These are phyloP conservation scores for Vigna mungo DNA, from an alignment of 306 rosid genomes.

Conservation along the genomic window DNA sequence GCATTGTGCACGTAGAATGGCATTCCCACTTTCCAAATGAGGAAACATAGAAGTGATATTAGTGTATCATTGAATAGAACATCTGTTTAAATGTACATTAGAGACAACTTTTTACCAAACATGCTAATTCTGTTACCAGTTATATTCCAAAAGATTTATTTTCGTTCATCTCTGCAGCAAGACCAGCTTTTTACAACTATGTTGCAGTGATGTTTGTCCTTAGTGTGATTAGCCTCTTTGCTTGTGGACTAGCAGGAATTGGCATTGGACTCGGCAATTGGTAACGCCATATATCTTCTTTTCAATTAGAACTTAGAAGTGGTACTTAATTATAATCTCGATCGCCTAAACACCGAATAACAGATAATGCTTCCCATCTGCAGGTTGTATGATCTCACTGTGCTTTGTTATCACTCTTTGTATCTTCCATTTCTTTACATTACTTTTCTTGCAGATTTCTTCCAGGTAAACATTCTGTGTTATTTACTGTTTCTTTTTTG, in stretches of 20 bases:
- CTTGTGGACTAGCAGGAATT: slow-evolving; percentile 64
- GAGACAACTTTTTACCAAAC: not conserved
- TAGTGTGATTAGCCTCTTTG: slow-evolving; percentile 54
- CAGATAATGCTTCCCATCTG: slow-evolving; percentile 27
- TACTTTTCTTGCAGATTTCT: slow-evolving; percentile 75
- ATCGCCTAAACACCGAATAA: slow-evolving; percentile 29
- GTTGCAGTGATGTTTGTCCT: slow-evolving; percentile 63
- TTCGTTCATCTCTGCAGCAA: slow-evolving; percentile 62
- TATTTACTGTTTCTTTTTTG: slow-evolving; percentile 10
- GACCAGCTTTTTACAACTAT: slow-evolving; percentile 74
- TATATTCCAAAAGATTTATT: slow-evolving; percentile 32
- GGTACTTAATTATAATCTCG: slow-evolving; percentile 3
- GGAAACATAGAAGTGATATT: not conserved
- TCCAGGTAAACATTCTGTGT: slow-evolving; percentile 55
- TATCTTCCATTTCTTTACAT: slow-evolving; percentile 76
- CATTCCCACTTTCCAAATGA: not conserved
- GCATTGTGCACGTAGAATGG: not conserved
- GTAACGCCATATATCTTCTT: slow-evolving; percentile 47
- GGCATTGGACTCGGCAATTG: slow-evolving; percentile 68
- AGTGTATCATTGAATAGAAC: not conserved
- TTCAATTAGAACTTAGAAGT: slow-evolving; percentile 1
- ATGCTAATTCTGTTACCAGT: not conserved
- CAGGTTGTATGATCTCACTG: slow-evolving; percentile 73
- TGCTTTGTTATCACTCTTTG: slow-evolving; percentile 67
- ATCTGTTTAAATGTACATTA: too few species aligned